Conservation (phyloP, 768 basidiomycete genomes). For the Leccinum ochraceum region DNA sequence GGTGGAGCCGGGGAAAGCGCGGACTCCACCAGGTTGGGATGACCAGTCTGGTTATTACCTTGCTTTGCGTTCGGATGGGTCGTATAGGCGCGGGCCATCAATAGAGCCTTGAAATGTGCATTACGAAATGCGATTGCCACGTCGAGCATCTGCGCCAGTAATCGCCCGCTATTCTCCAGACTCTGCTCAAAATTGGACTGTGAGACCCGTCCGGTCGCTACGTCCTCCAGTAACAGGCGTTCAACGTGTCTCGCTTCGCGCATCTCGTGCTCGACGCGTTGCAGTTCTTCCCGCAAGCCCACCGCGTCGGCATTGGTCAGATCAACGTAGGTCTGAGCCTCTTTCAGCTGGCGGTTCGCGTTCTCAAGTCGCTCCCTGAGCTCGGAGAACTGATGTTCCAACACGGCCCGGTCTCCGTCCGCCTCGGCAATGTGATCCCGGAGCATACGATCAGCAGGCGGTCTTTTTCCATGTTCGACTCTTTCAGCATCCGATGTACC, state of each 20-base stretch:
- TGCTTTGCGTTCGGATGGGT: slow-evolving; percentile 54
- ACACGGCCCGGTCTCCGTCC: slow-evolving; percentile 89
- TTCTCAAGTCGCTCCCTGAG: slow-evolving; percentile 63
- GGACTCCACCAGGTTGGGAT: slow-evolving; percentile 47
- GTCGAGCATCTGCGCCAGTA: slow-evolving; percentile 81
- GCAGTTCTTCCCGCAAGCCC: slow-evolving; percentile 71
- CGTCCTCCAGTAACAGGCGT: slow-evolving; percentile 69
- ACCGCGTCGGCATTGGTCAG: slow-evolving; percentile 67
- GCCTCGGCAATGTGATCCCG: slow-evolving; percentile 91
- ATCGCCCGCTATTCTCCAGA: slow-evolving; percentile 61
- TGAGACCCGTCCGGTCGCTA: slow-evolving; percentile 66
- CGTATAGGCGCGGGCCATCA: slow-evolving; percentile 57
- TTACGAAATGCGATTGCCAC: slow-evolving; percentile 77
- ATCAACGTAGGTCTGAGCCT: slow-evolving; percentile 58
- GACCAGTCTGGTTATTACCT: slow-evolving; percentile 30
- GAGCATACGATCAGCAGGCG: slow-evolving; percentile 64
- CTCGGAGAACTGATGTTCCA: slow-evolving; percentile 86
- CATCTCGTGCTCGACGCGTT: slow-evolving; percentile 68
- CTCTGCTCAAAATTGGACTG: slow-evolving; percentile 67
- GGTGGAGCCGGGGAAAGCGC: slow-evolving; percentile 45
- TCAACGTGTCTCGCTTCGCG: slow-evolving; percentile 68
- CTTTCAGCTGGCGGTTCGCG: slow-evolving; percentile 61
- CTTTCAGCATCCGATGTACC: slow-evolving; percentile 63
- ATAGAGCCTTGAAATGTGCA: slow-evolving; percentile 72
- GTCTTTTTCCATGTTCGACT: slow-evolving; percentile 79